Evolutionary conservation across 257 asterid species (phyloP).

Genomic region (Misopates orontium): DNA sequence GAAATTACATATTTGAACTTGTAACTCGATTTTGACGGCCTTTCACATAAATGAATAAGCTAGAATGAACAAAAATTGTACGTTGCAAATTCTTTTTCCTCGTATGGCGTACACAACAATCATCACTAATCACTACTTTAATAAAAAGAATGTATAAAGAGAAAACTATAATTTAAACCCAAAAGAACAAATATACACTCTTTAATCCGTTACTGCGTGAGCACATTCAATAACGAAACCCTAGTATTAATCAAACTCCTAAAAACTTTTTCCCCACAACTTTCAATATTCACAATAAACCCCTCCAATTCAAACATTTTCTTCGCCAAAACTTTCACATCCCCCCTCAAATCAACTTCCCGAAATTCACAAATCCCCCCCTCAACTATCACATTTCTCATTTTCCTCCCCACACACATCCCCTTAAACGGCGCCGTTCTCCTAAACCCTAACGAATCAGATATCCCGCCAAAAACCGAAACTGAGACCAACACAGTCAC

Average conservation of each 20-base stretch:
- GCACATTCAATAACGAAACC: slow-evolving; percentile 77
- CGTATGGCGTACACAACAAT: no score
- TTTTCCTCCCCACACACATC: slow-evolving; percentile 39
- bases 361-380: slow-evolving; percentile 51
- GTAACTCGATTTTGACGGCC: no score
- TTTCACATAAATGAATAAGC: no score
- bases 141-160: no score
- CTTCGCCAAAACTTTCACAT: slow-evolving; percentile 46
- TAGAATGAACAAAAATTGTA: no score
- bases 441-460: slow-evolving; percentile 42
- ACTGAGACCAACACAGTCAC: slow-evolving; percentile 50
- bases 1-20: no score
- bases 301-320: slow-evolving; percentile 61
- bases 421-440: slow-evolving; percentile 43
- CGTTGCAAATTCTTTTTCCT: no score
- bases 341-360: slow-evolving; percentile 43
- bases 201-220: slow-evolving; percentile 38
- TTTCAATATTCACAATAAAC: slow-evolving; percentile 56
- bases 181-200: no score
- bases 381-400: slow-evolving; percentile 37
- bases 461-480: slow-evolving; percentile 50
- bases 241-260: slow-evolving; percentile 74
- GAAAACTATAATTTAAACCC: no score
- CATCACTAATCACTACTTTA: no score
- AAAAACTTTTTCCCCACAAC: slow-evolving; percentile 55